phyloP scores from a whole-genome alignment of 352 stramenopile genomes.

The Globisporangium spinosum region DNA sequence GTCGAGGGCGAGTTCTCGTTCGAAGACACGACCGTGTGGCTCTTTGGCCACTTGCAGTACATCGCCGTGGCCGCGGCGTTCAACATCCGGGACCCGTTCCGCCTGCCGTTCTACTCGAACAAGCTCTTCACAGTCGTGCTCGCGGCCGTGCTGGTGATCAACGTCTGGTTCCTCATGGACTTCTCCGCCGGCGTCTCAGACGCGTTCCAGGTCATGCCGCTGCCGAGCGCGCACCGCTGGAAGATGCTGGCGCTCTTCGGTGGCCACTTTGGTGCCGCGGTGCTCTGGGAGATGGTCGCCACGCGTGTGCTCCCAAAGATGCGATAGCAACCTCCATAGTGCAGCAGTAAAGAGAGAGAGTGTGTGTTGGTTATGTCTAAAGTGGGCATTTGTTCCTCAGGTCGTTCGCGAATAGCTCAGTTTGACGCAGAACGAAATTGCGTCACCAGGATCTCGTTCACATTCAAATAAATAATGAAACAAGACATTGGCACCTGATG shows the following conservation, averaged over 20 bases:
- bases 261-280: conserved; percentile 23
- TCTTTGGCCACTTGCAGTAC: conserved; percentile 57
- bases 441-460: background rate
- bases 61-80: conserved; percentile 51
- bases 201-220: conserved; percentile 46
- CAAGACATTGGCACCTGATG: background rate
- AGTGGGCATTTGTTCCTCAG: background rate
- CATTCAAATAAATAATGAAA: background rate
- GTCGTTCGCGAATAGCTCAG: background rate
- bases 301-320: conserved; percentile 24
- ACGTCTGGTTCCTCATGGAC: conserved; percentile 52
- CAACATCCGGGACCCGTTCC: conserved; percentile 52
- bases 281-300: conserved; percentile 29
- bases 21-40: conserved; percentile 49
- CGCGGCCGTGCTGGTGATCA: conserved; percentile 29
- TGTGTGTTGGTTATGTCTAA: background rate
- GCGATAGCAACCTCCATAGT: conserved; percentile 2
- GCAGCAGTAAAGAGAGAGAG: background rate
- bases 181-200: conserved; percentile 29
- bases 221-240: conserved; percentile 33
- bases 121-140: conserved; percentile 30
- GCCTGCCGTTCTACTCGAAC: conserved; percentile 45
- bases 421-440: conserved; percentile 3
- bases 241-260: conserved; percentile 45
- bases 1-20: conserved; percentile 40